Base-by-base conservation (phyloP, 345 rosid species). In the Fremontodendron californicum region DNA sequence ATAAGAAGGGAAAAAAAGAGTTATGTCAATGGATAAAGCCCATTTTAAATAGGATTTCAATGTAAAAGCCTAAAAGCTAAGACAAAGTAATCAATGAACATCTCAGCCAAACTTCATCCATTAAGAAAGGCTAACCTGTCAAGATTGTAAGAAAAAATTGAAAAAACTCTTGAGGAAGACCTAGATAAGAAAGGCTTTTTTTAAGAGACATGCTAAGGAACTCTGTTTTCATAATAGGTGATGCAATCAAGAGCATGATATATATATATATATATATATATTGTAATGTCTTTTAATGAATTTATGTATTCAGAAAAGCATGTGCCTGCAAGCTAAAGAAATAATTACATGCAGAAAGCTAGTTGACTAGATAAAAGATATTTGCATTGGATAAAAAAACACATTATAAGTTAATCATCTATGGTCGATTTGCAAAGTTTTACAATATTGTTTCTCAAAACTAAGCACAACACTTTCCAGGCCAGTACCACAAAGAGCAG, bases 1-100 rank as follows among this genome's bases (percentile, higher is more conserved):
- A 81, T 39, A 62, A 80, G 58, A 33, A 69, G 29, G 65, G 11
- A 3, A 70, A 43, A 55, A 67, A 75, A 63, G 31, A 40, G 48
- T 23, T 31, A 13, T 29, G 29, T n/a, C 43, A 73, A 58, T 42
- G 51, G 29, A 72, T 61, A 29, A 77, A 68, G 25, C 62, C 19
- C 69, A 70, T 46, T 12, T 29, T 21, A 45, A 35, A 31, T 9
- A 27, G 31, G 25, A 71, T 27, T 45, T 57, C 5, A 21, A 31
- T 46, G 29, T 18, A 71, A 7, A 40, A 33, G 39, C 60, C 57
- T 18, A 76, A 31, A 62, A 42, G 31, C 67, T 46, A 21, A 12
- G 18, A 45, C 13, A 23, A 16, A 52, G 46, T n/a, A 48, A 46
- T 55, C 9, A 33, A 52, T 31, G 33, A 25, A 52, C 33, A 27